Percentiles rank a stretch among this genome's conserved stretches.
These are phyloP conservation scores for Annulohypoxylon bovei DNA, from an alignment of 495 filamentous ascomycete genomes.

Conservation along the genomic window DNA sequence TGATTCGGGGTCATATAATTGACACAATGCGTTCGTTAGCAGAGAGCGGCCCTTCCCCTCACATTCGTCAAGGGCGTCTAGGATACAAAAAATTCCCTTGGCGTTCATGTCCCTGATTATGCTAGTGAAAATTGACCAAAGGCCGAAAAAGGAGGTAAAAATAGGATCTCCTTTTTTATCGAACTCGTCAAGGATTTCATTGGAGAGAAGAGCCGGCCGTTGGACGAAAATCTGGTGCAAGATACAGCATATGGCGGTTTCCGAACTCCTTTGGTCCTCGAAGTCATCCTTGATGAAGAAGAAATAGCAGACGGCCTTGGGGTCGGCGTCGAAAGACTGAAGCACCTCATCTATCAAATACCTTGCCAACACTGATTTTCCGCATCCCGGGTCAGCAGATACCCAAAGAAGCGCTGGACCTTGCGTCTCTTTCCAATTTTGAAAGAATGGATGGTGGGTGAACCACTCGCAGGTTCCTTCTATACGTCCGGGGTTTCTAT, in stretches of 20 bases:
- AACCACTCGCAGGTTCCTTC: slow-evolving; percentile 58
- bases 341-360: slow-evolving; percentile 54
- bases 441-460: slow-evolving; percentile 46
- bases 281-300: slow-evolving; percentile 69
- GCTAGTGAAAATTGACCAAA: slow-evolving; percentile 56
- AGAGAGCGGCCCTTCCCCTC: neutral
- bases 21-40: slow-evolving; percentile 24
- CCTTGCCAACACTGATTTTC: slow-evolving; percentile 63
- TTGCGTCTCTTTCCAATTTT: slow-evolving; percentile 45
- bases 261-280: slow-evolving; percentile 53
- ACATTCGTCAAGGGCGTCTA: slow-evolving; percentile 62
- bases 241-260: slow-evolving; percentile 55
- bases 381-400: slow-evolving; percentile 65
- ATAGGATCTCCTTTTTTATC: neutral
- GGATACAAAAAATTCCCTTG: slow-evolving; percentile 59
- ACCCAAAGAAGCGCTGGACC: slow-evolving; percentile 54
- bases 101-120: slow-evolving; percentile 48
- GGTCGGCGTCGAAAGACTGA: slow-evolving; percentile 24
- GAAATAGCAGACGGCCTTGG: slow-evolving; percentile 58
- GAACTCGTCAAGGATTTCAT: slow-evolving; percentile 43
- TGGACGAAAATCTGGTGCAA: slow-evolving; percentile 59
- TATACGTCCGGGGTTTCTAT: slow-evolving; percentile 49
- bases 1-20: slow-evolving; percentile 19
- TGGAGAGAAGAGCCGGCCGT: slow-evolving; percentile 44
- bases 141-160: slow-evolving; percentile 47